Conservation (phyloP, 2,329 filamentous ascomycete species). For the Monosporascus sp. region DNA sequence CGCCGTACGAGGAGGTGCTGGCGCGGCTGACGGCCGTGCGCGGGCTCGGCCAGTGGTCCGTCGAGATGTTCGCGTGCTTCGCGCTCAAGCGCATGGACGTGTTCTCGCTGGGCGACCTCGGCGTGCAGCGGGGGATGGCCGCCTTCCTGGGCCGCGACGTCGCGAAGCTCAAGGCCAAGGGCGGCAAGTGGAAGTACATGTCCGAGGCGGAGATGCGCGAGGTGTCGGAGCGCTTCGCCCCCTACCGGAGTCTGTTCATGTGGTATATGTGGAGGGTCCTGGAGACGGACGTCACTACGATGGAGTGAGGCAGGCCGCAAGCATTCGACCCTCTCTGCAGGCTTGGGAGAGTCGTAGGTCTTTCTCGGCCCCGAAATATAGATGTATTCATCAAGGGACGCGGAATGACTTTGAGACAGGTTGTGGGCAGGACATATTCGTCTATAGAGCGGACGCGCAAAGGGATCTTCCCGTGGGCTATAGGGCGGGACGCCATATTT, state of each 20-base stretch:
- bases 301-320: conserved; percentile 34
- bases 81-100: conserved; percentile 92
- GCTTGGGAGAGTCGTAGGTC: too few species aligned
- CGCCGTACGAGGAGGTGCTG: conserved; percentile 80
- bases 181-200: conserved; percentile 97
- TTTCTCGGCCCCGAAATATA: too few species aligned
- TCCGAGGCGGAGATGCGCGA: conserved; percentile 86
- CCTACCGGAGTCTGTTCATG: conserved; percentile 92
- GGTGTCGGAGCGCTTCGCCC: conserved; percentile 71
- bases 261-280: conserved; percentile 96
- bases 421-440: too few species aligned
- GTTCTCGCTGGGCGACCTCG: conserved; percentile 85
- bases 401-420: too few species aligned
- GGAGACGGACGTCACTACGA: conserved; percentile 65
- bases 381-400: too few species aligned
- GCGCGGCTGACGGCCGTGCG: conserved; percentile 78
- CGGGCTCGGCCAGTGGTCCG: conserved; percentile 83
- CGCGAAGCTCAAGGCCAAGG: conserved; percentile 64
- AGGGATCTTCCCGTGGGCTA: too few species aligned
- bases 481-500: too few species aligned
- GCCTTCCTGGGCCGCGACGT: conserved; percentile 80
- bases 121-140: conserved; percentile 92
- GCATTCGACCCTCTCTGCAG: too few species aligned
- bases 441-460: too few species aligned
- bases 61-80: conserved; percentile 98